Evolutionary conservation across 2,329 filamentous ascomycete genomes (phyloP).

Genomic region (Epichloe elymi): DNA sequence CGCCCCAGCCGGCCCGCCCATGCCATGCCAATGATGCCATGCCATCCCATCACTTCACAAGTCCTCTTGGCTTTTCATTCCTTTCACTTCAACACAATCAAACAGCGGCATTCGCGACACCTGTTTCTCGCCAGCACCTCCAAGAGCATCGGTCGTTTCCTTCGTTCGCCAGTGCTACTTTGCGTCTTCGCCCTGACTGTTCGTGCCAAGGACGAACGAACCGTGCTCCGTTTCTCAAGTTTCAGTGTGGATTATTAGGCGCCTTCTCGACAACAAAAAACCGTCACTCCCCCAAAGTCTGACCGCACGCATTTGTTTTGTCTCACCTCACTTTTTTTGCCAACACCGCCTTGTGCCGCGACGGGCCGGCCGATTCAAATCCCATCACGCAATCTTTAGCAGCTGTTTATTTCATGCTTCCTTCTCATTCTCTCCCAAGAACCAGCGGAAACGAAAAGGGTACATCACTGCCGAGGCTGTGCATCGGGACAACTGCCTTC

Average conservation of each 20-base stretch:
- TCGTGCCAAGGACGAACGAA: neutral
- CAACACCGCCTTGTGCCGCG: neutral
- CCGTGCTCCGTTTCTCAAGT: neutral
- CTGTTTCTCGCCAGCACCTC: neutral
- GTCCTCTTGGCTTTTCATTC: slow-evolving; percentile 2
- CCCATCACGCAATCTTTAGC: no score
- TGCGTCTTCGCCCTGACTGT: neutral
- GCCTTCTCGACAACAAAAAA: neutral
- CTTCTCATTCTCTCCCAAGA: neutral
- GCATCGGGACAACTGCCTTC: neutral
- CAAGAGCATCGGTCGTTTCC: neutral
- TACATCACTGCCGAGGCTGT: neutral
- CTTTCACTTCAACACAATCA: slow-evolving; percentile 3
- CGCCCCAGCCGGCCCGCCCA: neutral
- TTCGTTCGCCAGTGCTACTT: neutral
- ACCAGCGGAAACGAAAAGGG: neutral
- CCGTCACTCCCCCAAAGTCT: no score
- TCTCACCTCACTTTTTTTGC: neutral
- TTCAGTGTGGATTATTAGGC: neutral
- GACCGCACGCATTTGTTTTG: slow-evolving; percentile 1
- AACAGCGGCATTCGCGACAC: slow-evolving; percentile 3
- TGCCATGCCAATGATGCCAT: no score
- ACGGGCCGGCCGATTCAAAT: neutral
- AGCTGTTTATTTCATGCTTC: neutral
- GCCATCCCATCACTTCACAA: neutral